These are phyloP conservation scores for Termitomyces sp. DNA, from an alignment of 768 basidiomycete species.

Conservation along the genomic window DNA sequence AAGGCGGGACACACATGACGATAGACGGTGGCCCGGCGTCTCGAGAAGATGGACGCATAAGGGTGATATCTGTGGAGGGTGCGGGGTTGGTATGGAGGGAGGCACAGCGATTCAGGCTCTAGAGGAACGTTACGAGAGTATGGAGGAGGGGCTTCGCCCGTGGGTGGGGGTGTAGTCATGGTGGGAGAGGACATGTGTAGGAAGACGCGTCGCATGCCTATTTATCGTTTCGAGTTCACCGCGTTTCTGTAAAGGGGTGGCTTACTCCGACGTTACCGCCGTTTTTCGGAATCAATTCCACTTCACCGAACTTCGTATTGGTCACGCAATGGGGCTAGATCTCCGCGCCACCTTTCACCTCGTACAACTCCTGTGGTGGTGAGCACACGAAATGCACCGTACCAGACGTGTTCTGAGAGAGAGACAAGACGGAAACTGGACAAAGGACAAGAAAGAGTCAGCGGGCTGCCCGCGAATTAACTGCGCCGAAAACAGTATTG, in stretches of 20 bases:
- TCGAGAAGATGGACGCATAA: background rate
- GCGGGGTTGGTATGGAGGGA: conserved; percentile 5
- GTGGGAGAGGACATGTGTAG: background rate
- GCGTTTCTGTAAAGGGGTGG: background rate
- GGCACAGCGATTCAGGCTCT: conserved; percentile 5
- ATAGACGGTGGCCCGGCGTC: too few species aligned
- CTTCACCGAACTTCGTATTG: background rate
- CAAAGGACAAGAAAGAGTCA: background rate
- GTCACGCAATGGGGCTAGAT: background rate
- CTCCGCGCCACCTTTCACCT: background rate
- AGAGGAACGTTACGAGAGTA: background rate
- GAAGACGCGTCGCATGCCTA: background rate
- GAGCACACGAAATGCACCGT: background rate
- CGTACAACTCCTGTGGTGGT: too few species aligned
- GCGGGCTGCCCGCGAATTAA: too few species aligned
- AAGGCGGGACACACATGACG: background rate
- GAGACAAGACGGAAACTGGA: background rate
- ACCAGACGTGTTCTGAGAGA: background rate
- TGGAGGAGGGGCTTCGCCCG: background rate
- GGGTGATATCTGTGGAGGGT: conserved; percentile 6
- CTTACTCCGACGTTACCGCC: background rate
- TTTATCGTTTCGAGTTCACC: background rate
- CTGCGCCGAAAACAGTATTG: background rate
- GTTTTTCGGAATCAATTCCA: background rate
- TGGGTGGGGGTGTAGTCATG: background rate